phyloP scores from a whole-genome alignment of 2,329 filamentous ascomycete genomes.

The Neonectria faginata region DNA sequence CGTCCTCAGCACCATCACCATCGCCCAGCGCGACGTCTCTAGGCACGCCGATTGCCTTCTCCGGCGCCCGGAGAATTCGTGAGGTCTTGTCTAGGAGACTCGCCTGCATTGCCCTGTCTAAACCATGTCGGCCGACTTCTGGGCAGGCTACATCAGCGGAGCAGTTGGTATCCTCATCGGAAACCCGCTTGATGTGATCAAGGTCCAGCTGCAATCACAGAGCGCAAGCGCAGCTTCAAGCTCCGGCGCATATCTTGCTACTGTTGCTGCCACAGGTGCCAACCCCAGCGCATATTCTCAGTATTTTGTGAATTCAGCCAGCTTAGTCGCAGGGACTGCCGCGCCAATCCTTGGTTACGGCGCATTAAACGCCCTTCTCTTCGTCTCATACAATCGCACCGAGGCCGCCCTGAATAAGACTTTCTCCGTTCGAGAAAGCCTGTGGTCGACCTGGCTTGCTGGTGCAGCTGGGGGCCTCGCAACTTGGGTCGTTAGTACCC shows the following conservation, averaged over 20 bases:
- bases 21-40: conserved; percentile 39
- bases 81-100: conserved; percentile 4
- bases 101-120: background rate
- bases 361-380: conserved; percentile 89
- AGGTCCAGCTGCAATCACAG: conserved; percentile 76
- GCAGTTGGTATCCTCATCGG: conserved; percentile 88
- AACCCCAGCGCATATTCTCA: conserved; percentile 24
- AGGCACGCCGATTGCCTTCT: conserved; percentile 28
- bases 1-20: conserved; percentile 40
- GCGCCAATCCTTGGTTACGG: conserved; percentile 92
- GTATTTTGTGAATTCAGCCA: conserved; percentile 46
- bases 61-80: conserved; percentile 21
- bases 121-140: conserved; percentile 87
- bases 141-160: conserved; percentile 91
- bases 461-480: conserved; percentile 86
- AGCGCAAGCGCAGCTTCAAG: conserved; percentile 22
- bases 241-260: conserved; percentile 17
- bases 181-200: conserved; percentile 81
- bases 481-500: conserved; percentile 86
- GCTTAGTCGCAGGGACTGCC: conserved; percentile 74
- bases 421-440: conserved; percentile 55
- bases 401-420: conserved; percentile 68
- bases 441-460: conserved; percentile 80
- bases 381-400: conserved; percentile 90
- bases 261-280: conserved; percentile 21